phyloP scores from a whole-genome alignment of 176 grass and related monocot genomes.

The Puccinellia tenuiflora region DNA sequence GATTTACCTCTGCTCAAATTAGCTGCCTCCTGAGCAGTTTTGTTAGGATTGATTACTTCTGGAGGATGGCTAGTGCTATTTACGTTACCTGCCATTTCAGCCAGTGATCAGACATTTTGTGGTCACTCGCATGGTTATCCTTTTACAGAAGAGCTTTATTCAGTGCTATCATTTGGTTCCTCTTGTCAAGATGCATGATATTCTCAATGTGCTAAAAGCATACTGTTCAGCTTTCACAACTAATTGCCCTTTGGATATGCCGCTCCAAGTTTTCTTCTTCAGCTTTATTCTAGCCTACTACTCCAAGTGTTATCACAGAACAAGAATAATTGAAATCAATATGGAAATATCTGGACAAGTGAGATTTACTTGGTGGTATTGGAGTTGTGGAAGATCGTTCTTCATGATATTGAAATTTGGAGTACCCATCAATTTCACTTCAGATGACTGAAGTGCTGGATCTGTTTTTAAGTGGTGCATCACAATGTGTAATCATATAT shows the following conservation, averaged over 20 bases:
- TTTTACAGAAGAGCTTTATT: conserved; percentile 20
- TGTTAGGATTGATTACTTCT: conserved; percentile 29
- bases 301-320: conserved; percentile 20
- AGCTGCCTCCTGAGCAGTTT: conserved; percentile 33
- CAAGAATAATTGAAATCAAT: conserved; percentile 27
- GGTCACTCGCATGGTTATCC: conserved; percentile 19
- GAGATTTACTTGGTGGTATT: conserved; percentile 26
- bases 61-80: conserved; percentile 29
- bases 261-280: conserved; percentile 24
- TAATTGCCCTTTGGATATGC: conserved; percentile 33
- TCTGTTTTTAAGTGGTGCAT: conserved; percentile 36
- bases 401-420: conserved; percentile 23
- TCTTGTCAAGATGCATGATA: conserved; percentile 30
- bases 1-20: conserved; percentile 35
- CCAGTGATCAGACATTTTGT: conserved; percentile 26
- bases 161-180: conserved; percentile 18
- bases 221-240: conserved; percentile 43
- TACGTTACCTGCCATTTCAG: conserved; percentile 23
- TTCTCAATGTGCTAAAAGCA: conserved; percentile 22
- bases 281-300: conserved; percentile 25
- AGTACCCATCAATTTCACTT: conserved; percentile 22
- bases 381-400: conserved; percentile 27
- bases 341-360: conserved; percentile 37
- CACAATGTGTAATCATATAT: conserved; percentile 33
- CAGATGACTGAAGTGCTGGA: conserved; percentile 36